Evolutionary conservation across 345 rosid species (phyloP).

Genomic region (Corchorus olitorius): DNA sequence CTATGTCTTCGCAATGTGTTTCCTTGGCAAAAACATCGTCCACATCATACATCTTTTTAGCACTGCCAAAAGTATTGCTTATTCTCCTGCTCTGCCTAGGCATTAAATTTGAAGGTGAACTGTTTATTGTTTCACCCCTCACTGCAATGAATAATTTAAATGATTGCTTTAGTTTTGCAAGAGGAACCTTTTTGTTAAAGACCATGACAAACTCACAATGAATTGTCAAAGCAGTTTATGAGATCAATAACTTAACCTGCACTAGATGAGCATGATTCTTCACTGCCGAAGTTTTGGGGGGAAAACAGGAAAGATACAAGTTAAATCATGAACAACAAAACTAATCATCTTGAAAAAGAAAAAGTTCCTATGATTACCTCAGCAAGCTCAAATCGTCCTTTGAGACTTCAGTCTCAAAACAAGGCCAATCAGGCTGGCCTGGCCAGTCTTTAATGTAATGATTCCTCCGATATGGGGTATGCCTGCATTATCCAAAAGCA

Average conservation of each 20-base stretch:
- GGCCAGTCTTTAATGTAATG: constrained; percentile 32
- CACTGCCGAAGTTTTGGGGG: constrained; percentile 51
- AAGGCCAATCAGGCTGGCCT: constrained; percentile 40
- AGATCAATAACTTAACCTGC: constrained; percentile 56
- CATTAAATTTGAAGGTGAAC: constrained; percentile 29
- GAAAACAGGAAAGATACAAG: constrained; percentile 25
- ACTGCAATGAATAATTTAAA: constrained; percentile 38
- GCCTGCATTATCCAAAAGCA: constrained; percentile 32
- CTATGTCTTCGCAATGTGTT: constrained; percentile 26
- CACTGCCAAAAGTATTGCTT: constrained; percentile 29
- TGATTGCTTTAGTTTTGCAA: neutral
- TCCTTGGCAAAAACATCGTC: constrained; percentile 29
- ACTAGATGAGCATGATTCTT: constrained; percentile 83
- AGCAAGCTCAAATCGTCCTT: constrained; percentile 51
- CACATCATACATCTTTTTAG: constrained; percentile 26
- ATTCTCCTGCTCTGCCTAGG: constrained; percentile 36
- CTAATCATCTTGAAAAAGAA: constrained; percentile 27
- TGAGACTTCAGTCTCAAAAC: constrained; percentile 42
- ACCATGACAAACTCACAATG: neutral
- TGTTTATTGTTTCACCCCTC: constrained; percentile 38
- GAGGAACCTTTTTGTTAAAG: constrained; percentile 12
- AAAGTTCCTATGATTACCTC: constrained; percentile 44
- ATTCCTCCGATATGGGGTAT: constrained; percentile 17
- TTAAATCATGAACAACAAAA: neutral
- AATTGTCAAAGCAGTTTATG: constrained; percentile 15